phyloP scores from a whole-genome alignment of 2,329 filamentous ascomycete genomes.

The Phialophora chinensis region DNA sequence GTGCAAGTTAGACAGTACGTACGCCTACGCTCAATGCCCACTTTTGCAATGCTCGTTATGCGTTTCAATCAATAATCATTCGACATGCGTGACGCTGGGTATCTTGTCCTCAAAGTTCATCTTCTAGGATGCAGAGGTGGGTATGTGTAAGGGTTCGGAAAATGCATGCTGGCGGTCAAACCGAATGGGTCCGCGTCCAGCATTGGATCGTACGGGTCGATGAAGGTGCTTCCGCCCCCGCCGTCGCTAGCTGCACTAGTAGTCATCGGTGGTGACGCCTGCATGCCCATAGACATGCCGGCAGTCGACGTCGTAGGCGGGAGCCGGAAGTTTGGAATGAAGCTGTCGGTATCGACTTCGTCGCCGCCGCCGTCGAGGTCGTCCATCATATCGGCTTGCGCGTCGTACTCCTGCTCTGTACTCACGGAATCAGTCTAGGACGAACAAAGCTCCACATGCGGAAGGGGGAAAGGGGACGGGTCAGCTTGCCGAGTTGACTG shows the following conservation, averaged over 20 bases:
- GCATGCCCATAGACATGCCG: conserved; percentile 50
- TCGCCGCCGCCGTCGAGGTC: conserved; percentile 67
- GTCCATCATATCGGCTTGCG: conserved; percentile 85
- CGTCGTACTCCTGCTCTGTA: conserved; percentile 97
- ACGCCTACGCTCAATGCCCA: conserved; percentile 15
- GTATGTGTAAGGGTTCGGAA: conserved; percentile 75
- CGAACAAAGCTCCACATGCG: conserved; percentile 65
- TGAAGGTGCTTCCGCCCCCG: conserved; percentile 55
- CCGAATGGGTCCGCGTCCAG: conserved; percentile 94
- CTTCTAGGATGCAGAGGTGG: conserved; percentile 31
- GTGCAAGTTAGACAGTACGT: conserved; percentile 6
- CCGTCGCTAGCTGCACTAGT: conserved; percentile 47
- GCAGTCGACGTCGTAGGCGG: conserved; percentile 39
- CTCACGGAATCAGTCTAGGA: conserved; percentile 70
- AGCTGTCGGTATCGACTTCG: conserved; percentile 72
- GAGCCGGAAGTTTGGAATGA: conserved; percentile 59
- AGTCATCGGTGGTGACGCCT: conserved; percentile 51
- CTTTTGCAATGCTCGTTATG: conserved; percentile 8
- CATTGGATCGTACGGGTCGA: conserved; percentile 81
- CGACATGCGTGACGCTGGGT: not conserved
- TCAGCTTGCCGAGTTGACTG: conserved; percentile 88
- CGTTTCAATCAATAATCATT: conserved; percentile 3
- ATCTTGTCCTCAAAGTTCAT: conserved; percentile 19
- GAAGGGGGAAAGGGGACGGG: conserved; percentile 56
- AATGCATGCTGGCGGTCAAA: conserved; percentile 92